A percentile compares a stretch with the other conserved stretches of the same genome.
Conservation (phyloP, 2,329 filamentous ascomycete species). For the Apiospora koreana region DNA sequence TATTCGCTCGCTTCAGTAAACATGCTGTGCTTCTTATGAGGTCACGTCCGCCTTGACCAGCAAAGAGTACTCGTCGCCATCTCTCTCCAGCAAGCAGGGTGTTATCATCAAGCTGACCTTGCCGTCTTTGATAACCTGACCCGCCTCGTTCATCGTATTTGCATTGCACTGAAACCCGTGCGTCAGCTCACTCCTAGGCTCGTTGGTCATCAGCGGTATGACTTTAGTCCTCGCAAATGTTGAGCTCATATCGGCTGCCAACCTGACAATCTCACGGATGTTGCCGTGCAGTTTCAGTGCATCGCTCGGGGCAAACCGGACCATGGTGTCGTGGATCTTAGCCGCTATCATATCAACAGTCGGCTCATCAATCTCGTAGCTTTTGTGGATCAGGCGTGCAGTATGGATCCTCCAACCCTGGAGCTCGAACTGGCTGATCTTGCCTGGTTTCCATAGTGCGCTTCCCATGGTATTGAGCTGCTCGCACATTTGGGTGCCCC, state of each 20-base stretch:
- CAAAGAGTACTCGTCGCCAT: constrained; percentile 23
- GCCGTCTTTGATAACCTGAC: constrained; percentile 18
- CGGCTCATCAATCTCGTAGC: constrained; percentile 20
- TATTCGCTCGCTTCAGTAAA: constrained; percentile 4
- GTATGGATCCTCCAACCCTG: constrained; percentile 27
- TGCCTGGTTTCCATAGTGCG: neutral
- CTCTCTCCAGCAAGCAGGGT: constrained; percentile 28
- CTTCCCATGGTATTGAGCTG: constrained; percentile 18
- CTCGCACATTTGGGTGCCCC: constrained; percentile 24
- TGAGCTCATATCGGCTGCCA: constrained; percentile 23
- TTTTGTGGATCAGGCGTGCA: constrained; percentile 21
- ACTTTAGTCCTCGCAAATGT: constrained; percentile 23
- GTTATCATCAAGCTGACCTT: constrained; percentile 31
- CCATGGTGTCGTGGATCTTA: constrained; percentile 23
- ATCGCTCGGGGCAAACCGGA: constrained; percentile 21
- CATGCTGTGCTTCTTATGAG: constrained; percentile 17
- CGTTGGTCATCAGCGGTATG: constrained; percentile 26
- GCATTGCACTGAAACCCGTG: constrained; percentile 24
- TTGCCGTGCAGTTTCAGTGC: constrained; percentile 15
- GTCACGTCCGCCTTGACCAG: constrained; percentile 31
- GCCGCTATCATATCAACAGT: constrained; percentile 18
- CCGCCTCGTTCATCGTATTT: constrained; percentile 25
- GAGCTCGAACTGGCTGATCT: constrained; percentile 16
- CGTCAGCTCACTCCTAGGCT: constrained; percentile 24
- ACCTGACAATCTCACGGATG: constrained; percentile 23